A percentile compares a stretch with the other conserved stretches of the same genome.
These are phyloP conservation scores for Plasmodium gaboni DNA, from an alignment of 169 alveolate species.

Conservation along the genomic window DNA sequence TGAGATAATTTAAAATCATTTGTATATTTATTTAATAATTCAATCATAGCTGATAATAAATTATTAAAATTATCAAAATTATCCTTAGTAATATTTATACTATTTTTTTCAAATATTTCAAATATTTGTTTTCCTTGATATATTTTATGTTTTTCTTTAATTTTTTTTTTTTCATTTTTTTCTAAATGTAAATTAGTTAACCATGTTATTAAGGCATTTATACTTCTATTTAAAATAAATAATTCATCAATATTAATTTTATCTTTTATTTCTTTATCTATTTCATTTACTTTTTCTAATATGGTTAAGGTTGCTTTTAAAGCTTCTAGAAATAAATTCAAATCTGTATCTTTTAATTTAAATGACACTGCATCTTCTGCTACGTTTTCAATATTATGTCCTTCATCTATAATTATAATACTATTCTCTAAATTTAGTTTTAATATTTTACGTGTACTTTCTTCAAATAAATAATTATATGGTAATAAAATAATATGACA, in stretches of 20 bases:
- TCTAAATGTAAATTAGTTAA: constrained; percentile 38
- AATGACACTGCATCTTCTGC: constrained; percentile 92
- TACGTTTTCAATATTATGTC: constrained; percentile 93
- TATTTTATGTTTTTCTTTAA: constrained; percentile 73
- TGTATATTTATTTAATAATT: constrained; percentile 58
- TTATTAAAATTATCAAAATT: constrained; percentile 61
- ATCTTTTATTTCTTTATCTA: constrained; percentile 47
- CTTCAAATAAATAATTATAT: constrained; percentile 92
- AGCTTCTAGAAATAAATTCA: constrained; percentile 79
- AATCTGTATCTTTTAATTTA: constrained; percentile 79
- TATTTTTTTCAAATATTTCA: constrained; percentile 59
- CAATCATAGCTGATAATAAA: constrained; percentile 45
- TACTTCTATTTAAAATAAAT: constrained; percentile 65
- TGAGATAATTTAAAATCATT: constrained; percentile 77
- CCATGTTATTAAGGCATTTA: constrained; percentile 58
- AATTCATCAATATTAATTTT: constrained; percentile 46
- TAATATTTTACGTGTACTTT: constrained; percentile 86
- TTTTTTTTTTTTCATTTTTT: constrained; percentile 52
- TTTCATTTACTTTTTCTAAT: constrained; percentile 53
- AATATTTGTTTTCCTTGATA: constrained; percentile 71
- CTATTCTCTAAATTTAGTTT: constrained; percentile 87
- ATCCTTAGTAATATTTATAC: constrained; percentile 53
- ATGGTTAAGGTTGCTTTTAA: constrained; percentile 69
- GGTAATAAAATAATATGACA: constrained; percentile 93
- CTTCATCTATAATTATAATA: constrained; percentile 95